Percentiles rank a stretch among this genome's conserved stretches.
phyloP scores from a whole-genome alignment of 495 filamentous ascomycete genomes.

The Penicillium coffeae region DNA sequence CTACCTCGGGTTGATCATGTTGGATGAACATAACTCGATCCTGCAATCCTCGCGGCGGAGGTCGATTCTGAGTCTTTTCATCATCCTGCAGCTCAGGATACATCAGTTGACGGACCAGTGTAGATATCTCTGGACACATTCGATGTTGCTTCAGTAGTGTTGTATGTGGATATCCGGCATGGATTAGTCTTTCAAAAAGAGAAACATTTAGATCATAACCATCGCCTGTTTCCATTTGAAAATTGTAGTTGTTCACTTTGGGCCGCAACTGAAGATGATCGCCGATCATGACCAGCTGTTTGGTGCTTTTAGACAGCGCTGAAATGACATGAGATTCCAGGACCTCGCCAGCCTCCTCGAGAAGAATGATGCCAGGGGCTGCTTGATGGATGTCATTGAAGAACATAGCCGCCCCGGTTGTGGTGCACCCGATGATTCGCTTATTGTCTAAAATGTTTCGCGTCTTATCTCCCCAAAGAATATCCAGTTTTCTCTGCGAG shows the following conservation, averaged over 20 bases:
- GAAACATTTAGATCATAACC: constrained; percentile 69
- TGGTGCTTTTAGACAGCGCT: constrained; percentile 61
- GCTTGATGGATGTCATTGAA: constrained; percentile 44
- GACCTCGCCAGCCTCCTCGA: constrained; percentile 77
- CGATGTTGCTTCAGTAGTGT: constrained; percentile 62
- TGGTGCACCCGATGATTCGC: constrained; percentile 70
- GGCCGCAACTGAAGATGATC: constrained; percentile 74
- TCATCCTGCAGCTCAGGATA: constrained; percentile 65
- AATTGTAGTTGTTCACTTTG: constrained; percentile 59
- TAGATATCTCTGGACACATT: constrained; percentile 70
- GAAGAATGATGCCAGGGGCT: constrained; percentile 46
- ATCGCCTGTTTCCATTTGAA: constrained; percentile 59
- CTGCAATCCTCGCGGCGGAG: constrained; percentile 54
- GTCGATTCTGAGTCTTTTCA: constrained; percentile 45
- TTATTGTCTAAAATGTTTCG: constrained; percentile 49
- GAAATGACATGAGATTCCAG: constrained; percentile 68
- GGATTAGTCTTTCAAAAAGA: constrained; percentile 67
- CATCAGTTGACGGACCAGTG: constrained; percentile 59
- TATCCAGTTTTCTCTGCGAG: constrained; percentile 32
- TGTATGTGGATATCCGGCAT: constrained; percentile 49
- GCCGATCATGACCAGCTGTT: constrained; percentile 74
- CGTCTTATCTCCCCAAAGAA: constrained; percentile 44
- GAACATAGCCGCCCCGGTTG: constrained; percentile 68
- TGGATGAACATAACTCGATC: constrained; percentile 63
- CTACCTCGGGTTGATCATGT: constrained; percentile 52